Conservation (phyloP, 1,284 basidiomycete species). For the Moesziomyces antarcticus region DNA sequence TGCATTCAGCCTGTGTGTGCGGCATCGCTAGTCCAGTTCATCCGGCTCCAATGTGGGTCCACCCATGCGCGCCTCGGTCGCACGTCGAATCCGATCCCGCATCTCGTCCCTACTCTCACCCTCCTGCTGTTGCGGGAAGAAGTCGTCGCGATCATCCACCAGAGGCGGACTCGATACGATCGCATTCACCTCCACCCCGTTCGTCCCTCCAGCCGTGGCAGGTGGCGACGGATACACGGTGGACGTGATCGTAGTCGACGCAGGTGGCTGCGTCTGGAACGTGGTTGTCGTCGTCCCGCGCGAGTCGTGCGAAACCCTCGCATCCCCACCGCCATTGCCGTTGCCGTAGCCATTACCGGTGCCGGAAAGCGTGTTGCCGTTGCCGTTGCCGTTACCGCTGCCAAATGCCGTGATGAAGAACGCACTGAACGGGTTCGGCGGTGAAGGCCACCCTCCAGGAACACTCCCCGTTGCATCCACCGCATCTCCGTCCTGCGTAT, state of each 20-base stretch:
- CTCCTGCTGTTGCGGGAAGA: conserved; percentile 3
- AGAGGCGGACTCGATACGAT: conserved; percentile 40
- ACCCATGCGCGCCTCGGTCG: conserved; percentile 19
- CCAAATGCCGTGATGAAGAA: conserved; percentile 1
- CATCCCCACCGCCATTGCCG: conserved; percentile 2
- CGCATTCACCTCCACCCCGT: conserved; percentile 21
- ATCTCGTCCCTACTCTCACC: conserved; percentile 15
- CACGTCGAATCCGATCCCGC: conserved; percentile 27
- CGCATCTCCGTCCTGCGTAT: too few species aligned
- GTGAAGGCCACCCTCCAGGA: conserved; percentile 27
- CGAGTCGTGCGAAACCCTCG: conserved; percentile 7
- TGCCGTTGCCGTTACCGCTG: too few species aligned
- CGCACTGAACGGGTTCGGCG: conserved; percentile 25
- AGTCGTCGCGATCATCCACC: conserved; percentile 34
- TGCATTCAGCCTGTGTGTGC: too few species aligned
- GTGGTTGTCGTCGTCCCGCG: conserved; percentile 8
- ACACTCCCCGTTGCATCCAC: background rate
- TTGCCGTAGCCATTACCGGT: too few species aligned
- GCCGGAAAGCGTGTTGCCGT: too few species aligned
- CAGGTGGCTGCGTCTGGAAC: conserved; percentile 19
- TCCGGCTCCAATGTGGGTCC: conserved; percentile 32
- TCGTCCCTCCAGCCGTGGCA: background rate
- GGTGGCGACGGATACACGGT: conserved; percentile 16
- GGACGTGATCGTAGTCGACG: conserved; percentile 30
- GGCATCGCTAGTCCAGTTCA: conserved; percentile 28